Conservation (phyloP, 108 stramenopile genomes). For the Cyclostephanos tholiformis region DNA sequence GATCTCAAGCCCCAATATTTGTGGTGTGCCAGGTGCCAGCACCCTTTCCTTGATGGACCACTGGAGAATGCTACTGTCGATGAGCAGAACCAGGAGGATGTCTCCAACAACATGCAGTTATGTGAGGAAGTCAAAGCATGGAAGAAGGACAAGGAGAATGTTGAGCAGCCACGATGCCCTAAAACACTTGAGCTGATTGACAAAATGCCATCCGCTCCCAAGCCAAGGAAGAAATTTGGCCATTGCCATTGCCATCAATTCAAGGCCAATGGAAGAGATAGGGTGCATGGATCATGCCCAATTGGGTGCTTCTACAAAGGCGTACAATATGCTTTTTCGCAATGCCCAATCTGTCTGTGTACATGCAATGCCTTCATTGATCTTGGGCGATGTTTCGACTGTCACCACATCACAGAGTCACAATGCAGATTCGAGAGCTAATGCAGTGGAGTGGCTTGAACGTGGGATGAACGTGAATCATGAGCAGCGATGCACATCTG, state of each 20-base stretch:
- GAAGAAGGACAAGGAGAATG: slow-evolving; percentile 1
- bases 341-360: slow-evolving; percentile 4
- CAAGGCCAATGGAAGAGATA: no score
- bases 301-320: neutral
- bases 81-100: neutral
- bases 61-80: neutral
- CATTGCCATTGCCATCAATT: neutral
- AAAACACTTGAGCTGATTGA: neutral
- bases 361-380: neutral
- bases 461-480: neutral
- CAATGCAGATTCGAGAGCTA: neutral
- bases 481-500: neutral
- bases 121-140: neutral
- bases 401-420: neutral
- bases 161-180: neutral
- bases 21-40: neutral
- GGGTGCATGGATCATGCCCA: neutral
- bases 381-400: neutral
- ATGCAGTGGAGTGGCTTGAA: neutral
- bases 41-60: neutral
- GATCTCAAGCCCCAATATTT: neutral
- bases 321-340: neutral
- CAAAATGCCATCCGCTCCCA: neutral
- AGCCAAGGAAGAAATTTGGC: neutral
- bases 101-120: neutral